Conservation (phyloP, 1,284 basidiomycete genomes). For the Boletus sp. region DNA sequence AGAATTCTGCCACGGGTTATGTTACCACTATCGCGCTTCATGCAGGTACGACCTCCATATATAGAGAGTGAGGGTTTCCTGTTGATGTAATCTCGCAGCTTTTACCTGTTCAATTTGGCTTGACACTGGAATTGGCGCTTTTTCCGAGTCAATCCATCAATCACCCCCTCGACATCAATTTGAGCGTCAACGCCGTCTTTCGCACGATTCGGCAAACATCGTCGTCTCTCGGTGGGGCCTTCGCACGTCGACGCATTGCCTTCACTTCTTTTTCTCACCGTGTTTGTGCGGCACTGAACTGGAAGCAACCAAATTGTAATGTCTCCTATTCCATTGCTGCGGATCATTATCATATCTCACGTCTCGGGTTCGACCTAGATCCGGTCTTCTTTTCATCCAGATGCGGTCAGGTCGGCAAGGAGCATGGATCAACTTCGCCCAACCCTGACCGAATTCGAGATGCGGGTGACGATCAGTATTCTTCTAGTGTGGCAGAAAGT, state of each 20-base stretch:
- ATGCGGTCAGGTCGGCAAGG: conserved; percentile 63
- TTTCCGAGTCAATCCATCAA: conserved; percentile 41
- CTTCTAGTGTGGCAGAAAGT: conserved; percentile 81
- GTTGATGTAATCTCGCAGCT: conserved; percentile 41
- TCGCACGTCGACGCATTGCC: conserved; percentile 67
- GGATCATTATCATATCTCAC: conserved; percentile 17
- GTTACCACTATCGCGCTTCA: conserved; percentile 65
- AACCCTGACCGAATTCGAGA: conserved; percentile 45
- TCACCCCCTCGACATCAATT: conserved; percentile 67
- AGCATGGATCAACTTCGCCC: conserved; percentile 39
- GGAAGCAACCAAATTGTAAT: conserved; percentile 99
- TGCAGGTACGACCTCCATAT: conserved; percentile 50
- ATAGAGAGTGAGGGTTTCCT: conserved; percentile 10
- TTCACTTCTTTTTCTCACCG: conserved; percentile 88
- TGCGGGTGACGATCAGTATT: conserved; percentile 42
- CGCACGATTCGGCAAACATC: conserved; percentile 74
- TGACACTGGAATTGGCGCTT: conserved; percentile 78
- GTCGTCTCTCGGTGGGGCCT: conserved; percentile 45
- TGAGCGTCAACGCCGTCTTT: conserved; percentile 78
- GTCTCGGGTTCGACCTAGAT: conserved; percentile 48
- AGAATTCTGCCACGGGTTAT: conserved; percentile 52
- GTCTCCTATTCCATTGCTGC: conserved; percentile 17
- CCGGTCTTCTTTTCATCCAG: conserved; percentile 93
- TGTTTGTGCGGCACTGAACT: conserved; percentile 87
- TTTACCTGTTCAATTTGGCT: conserved; percentile 68